Evolutionary conservation across 352 stramenopile genomes (phyloP).

Genomic region (Phytophthora vignae): DNA sequence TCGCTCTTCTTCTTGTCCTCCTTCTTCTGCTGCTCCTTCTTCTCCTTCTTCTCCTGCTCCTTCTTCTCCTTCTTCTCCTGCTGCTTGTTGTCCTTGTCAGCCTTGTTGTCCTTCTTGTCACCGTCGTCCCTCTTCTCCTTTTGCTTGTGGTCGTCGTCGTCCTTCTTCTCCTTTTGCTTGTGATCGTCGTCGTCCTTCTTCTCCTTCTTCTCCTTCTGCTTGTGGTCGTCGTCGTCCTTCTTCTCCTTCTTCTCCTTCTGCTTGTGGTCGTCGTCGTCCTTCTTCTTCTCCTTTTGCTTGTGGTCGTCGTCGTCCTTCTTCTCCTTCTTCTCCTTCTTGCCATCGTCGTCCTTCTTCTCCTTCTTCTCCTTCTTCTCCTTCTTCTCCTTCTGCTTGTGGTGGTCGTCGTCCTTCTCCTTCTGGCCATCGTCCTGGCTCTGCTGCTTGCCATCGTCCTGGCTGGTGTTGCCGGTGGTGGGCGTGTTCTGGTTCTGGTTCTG

Average conservation of each 20-base stretch:
- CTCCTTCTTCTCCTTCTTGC: too few relatives aligned
- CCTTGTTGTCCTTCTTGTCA: conserved; percentile 1
- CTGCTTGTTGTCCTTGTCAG: conserved; percentile 5
- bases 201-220: too few relatives aligned
- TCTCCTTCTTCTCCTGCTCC: conserved; percentile 1
- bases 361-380: conserved; percentile 6
- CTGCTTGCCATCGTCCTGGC: conserved; percentile 12
- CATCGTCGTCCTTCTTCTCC: conserved; percentile 1
- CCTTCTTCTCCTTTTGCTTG: too few relatives aligned
- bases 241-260: too few relatives aligned
- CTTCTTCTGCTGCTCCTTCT: conserved; percentile 7
- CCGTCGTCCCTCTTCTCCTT: not conserved
- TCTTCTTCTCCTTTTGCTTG: too few relatives aligned
- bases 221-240: too few relatives aligned
- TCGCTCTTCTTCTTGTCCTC: conserved; percentile 1
- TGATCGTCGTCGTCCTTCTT: too few relatives aligned
- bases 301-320: too few relatives aligned
- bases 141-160: too few relatives aligned
- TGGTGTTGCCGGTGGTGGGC: conserved; percentile 8
- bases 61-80: conserved; percentile 9
- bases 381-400: not conserved
- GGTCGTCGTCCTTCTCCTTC: not conserved
- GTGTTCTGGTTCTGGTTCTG: conserved; percentile 17
- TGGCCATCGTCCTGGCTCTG: conserved; percentile 6
- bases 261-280: too few relatives aligned